A percentile compares a stretch with the other conserved stretches of the same genome.
These are phyloP conservation scores for Candida smagusa DNA, from an alignment of 1,139 yeast species.

Conservation along the genomic window DNA sequence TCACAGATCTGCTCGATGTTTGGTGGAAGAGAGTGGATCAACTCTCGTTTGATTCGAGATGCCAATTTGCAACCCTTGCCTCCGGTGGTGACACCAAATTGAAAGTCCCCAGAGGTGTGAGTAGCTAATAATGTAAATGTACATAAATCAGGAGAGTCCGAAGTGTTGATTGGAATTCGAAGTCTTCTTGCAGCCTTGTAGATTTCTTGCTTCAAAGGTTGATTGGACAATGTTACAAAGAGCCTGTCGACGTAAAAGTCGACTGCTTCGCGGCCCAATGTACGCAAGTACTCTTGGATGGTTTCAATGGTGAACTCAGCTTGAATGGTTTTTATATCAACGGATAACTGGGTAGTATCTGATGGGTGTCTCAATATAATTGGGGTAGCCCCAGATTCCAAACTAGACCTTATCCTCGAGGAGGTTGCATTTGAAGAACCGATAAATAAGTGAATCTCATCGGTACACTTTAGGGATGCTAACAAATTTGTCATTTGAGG, in stretches of 20 bases:
- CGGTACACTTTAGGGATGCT: slow-evolving; percentile 48
- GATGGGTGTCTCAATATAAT: slow-evolving; percentile 36
- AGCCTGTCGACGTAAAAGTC: slow-evolving; percentile 69
- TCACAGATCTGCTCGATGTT: slow-evolving; percentile 68
- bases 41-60: slow-evolving; percentile 71
- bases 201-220: slow-evolving; percentile 35
- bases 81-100: slow-evolving; percentile 78
- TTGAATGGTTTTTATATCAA: slow-evolving; percentile 9
- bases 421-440: slow-evolving; percentile 55
- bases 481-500: slow-evolving; percentile 34
- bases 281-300: slow-evolving; percentile 27
- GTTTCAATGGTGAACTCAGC: slow-evolving; percentile 25
- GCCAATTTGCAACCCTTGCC: slow-evolving; percentile 93
- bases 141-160: slow-evolving; percentile 69
- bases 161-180: slow-evolving; percentile 79
- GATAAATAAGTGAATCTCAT: slow-evolving; percentile 58
- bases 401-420: slow-evolving; percentile 48
- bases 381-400: slow-evolving; percentile 58
- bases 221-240: slow-evolving; percentile 51
- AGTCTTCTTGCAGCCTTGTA: slow-evolving; percentile 49
- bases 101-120: slow-evolving; percentile 68
- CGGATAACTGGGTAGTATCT: slow-evolving; percentile 14
- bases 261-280: slow-evolving; percentile 63
- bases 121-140: slow-evolving; percentile 78
- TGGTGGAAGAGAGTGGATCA: slow-evolving; percentile 61